Evolutionary conservation across 306 rosid species (phyloP).

Genomic region (Trichosanthes cucumerina): DNA sequence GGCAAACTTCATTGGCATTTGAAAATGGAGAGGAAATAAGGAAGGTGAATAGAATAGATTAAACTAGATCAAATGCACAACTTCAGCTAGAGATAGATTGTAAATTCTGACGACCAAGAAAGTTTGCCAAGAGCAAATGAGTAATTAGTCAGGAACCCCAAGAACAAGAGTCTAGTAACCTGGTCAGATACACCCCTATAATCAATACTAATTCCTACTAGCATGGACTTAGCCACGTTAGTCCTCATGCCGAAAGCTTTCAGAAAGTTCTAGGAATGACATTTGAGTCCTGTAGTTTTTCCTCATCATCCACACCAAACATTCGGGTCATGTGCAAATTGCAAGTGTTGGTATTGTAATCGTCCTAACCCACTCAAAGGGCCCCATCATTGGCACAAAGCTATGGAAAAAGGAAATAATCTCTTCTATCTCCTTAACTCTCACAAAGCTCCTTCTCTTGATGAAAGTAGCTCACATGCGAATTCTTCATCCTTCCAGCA

Average conservation of each 20-base stretch:
- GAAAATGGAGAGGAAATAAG: not conserved
- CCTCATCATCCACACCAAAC: not conserved
- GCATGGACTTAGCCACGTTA: not conserved
- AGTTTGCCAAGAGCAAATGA: not conserved
- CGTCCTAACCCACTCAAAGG: not conserved
- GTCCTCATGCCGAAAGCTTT: not conserved
- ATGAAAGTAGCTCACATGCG: not conserved
- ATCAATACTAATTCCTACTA: not conserved
- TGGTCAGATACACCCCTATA: not conserved
- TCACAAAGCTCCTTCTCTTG: not conserved
- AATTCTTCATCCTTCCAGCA: not conserved
- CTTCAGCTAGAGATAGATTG: not conserved
- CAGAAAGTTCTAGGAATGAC: not conserved
- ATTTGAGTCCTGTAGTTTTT: not conserved
- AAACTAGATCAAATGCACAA: not conserved
- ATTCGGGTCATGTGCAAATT: not conserved
- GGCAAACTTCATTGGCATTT: not conserved
- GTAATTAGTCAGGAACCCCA: not conserved
- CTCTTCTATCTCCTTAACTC: not conserved
- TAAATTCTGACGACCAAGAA: not conserved
- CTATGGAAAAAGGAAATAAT: not conserved
- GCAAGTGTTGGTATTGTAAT: not conserved
- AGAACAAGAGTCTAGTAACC: not conserved
- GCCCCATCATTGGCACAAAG: not conserved
- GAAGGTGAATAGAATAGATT: not conserved